Percentiles rank a stretch among this genome's conserved stretches.
phyloP scores from a whole-genome alignment of 495 filamentous ascomycete species.

The Cenococcum geophilum region DNA sequence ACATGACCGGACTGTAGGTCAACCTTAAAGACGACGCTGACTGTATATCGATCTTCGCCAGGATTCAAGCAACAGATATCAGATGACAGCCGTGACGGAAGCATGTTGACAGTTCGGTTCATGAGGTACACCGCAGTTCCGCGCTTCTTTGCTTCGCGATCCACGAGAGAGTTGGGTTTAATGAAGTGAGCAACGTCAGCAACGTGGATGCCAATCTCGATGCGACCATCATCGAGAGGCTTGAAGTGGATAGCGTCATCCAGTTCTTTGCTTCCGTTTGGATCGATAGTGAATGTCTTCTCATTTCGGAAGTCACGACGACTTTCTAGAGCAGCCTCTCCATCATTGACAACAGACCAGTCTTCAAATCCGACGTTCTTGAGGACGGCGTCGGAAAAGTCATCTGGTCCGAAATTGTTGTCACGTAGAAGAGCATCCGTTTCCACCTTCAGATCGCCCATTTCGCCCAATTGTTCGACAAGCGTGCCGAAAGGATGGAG shows the following conservation, averaged over 20 bases:
- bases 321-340: slow-evolving; percentile 62
- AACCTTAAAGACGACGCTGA: slow-evolving; percentile 87
- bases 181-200: slow-evolving; percentile 95
- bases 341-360: slow-evolving; percentile 79
- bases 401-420: slow-evolving; percentile 97
- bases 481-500: slow-evolving; percentile 96
- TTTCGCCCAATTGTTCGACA: slow-evolving; percentile 93
- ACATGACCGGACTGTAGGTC: slow-evolving; percentile 70
- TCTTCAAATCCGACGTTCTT: slow-evolving; percentile 88
- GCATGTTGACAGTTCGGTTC: slow-evolving; percentile 83
- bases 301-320: slow-evolving; percentile 89
- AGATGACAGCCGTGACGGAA: slow-evolving; percentile 74
- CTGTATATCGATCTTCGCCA: slow-evolving; percentile 79
- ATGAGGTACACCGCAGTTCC: slow-evolving; percentile 92
- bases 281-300: slow-evolving; percentile 85
- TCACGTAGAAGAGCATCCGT: slow-evolving; percentile 94
- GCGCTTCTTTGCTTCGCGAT: slow-evolving; percentile 96
- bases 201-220: slow-evolving; percentile 94
- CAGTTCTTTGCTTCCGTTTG: slow-evolving; percentile 73
- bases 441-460: slow-evolving; percentile 94
- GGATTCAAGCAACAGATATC: slow-evolving; percentile 85
- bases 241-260: slow-evolving; percentile 92
- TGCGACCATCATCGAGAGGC: slow-evolving; percentile 67
- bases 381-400: slow-evolving; percentile 92
- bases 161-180: slow-evolving; percentile 90